These are phyloP conservation scores for Puccinia polysora DNA, from an alignment of 1,284 basidiomycete species.

Conservation along the genomic window DNA sequence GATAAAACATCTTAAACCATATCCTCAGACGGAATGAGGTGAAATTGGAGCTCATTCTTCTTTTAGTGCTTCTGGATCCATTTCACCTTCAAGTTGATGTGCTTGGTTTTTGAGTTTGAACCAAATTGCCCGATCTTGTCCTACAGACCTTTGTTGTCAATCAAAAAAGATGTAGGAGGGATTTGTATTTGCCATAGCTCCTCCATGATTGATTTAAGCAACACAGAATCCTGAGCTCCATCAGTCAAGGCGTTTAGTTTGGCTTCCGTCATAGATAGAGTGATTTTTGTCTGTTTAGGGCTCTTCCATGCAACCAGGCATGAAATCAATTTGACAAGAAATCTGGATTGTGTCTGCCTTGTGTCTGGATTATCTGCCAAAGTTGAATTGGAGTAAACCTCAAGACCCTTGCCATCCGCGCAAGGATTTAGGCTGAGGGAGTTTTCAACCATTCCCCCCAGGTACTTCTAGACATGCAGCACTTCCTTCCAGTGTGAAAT, in stretches of 20 bases:
- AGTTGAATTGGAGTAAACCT: not conserved
- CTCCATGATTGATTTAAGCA: not conserved
- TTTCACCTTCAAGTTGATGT: not conserved
- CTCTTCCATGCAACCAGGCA: not conserved
- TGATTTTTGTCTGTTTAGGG: not conserved
- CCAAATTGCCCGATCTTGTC: not conserved
- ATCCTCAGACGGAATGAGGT: not conserved
- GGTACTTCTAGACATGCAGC: not conserved
- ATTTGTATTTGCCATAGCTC: not conserved
- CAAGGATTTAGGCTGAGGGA: not conserved
- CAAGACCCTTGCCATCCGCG: not conserved
- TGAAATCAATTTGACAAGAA: not conserved
- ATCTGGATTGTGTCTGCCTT: not conserved
- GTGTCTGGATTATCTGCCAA: not conserved
- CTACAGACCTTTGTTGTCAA: not conserved
- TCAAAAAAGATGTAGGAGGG: not conserved
- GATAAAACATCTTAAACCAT: not conserved
- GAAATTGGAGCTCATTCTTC: not conserved
- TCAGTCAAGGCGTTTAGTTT: not conserved
- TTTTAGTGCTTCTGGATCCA: not conserved
- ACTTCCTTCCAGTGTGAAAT: not conserved
- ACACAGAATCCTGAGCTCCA: not conserved
- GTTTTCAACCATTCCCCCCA: not conserved
- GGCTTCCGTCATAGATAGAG: not conserved
- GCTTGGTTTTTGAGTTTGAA: not conserved